Conservation (phyloP, 495 filamentous ascomycete genomes). For the Antarctomyces pellizariae region DNA sequence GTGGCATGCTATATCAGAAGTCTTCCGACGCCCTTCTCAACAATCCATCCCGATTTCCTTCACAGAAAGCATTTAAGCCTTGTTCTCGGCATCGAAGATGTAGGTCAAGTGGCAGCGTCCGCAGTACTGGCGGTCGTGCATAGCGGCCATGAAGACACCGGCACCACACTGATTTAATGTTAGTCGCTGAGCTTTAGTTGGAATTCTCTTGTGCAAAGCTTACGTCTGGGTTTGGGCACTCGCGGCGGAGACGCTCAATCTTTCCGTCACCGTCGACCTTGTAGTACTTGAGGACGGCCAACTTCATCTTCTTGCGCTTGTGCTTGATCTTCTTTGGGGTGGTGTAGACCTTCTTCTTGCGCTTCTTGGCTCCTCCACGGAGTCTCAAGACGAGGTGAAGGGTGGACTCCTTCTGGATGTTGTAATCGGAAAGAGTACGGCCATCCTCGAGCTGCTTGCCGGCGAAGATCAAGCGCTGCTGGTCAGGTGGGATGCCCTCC, state of each 20-base stretch:
- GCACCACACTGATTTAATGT: constrained; percentile 53
- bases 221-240: constrained; percentile 84
- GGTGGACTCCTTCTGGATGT: constrained; percentile 99
- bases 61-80: constrained; percentile 1
- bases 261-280: constrained; percentile 99
- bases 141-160: constrained; percentile 99
- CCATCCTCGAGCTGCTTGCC: constrained; percentile 99
- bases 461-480: constrained; percentile 99
- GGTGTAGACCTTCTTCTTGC: constrained; percentile 99
- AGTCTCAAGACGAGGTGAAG: constrained; percentile 96
- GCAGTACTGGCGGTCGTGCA: constrained; percentile 99
- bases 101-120: constrained; percentile 98
- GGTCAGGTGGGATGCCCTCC: constrained; percentile 99
- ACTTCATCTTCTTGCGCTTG: constrained; percentile 99
- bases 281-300: constrained; percentile 99
- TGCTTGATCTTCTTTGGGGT: constrained; percentile 99
- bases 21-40: no score
- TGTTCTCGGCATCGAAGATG: constrained; percentile 56
- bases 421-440: constrained; percentile 98
- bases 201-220: constrained; percentile 18
- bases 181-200: constrained; percentile 8
- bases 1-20: no score
- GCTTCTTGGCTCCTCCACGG: constrained; percentile 93
- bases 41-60: no score
- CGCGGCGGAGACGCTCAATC: constrained; percentile 95